A percentile compares a stretch with the other conserved stretches of the same genome.
These are phyloP conservation scores for Fusarium sp. DNA, from an alignment of 2,329 filamentous ascomycete species.

Conservation along the genomic window DNA sequence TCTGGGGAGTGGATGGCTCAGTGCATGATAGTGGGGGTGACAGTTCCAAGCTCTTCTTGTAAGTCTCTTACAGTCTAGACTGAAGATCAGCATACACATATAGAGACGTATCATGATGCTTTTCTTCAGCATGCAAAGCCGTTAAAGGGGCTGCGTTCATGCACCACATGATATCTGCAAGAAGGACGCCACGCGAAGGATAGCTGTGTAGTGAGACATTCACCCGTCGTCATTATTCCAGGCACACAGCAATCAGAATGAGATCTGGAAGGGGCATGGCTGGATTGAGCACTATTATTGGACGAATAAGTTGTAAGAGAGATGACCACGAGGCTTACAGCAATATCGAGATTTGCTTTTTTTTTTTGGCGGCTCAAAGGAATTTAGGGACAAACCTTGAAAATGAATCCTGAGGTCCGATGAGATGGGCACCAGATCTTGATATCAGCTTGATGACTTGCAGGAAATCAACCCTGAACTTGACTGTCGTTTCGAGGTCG, in stretches of 20 bases:
- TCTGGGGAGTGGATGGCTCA: slow-evolving; percentile 10
- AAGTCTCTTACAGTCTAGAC: neutral
- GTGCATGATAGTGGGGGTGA: slow-evolving; percentile 15
- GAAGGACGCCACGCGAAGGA: slow-evolving; percentile 6
- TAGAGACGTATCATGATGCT: neutral
- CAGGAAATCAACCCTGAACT: slow-evolving; percentile 1
- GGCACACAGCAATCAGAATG: slow-evolving; percentile 29
- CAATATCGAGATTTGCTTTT: neutral
- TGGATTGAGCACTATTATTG: slow-evolving; percentile 29
- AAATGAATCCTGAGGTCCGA: neutral
- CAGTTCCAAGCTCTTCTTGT: slow-evolving; percentile 1
- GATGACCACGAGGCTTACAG: slow-evolving; percentile 26
- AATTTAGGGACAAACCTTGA: slow-evolving; percentile 7
- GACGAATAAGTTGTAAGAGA: slow-evolving; percentile 6
- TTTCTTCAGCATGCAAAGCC: neutral
- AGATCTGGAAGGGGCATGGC: slow-evolving; percentile 37
- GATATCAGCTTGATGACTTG: slow-evolving; percentile 8
- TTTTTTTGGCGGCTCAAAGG: slow-evolving; percentile 17
- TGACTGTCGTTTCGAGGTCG: neutral
- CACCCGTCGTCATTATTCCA: slow-evolving; percentile 7
- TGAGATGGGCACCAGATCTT: neutral
- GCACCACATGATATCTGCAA: slow-evolving; percentile 28
- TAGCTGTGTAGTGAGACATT: slow-evolving; percentile 20
- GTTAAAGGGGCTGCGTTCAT: slow-evolving; percentile 13
- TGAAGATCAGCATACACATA: neutral